These are phyloP conservation scores for Neospermospora avenae DNA, from an alignment of 2,329 filamentous ascomycete genomes.

Conservation along the genomic window DNA sequence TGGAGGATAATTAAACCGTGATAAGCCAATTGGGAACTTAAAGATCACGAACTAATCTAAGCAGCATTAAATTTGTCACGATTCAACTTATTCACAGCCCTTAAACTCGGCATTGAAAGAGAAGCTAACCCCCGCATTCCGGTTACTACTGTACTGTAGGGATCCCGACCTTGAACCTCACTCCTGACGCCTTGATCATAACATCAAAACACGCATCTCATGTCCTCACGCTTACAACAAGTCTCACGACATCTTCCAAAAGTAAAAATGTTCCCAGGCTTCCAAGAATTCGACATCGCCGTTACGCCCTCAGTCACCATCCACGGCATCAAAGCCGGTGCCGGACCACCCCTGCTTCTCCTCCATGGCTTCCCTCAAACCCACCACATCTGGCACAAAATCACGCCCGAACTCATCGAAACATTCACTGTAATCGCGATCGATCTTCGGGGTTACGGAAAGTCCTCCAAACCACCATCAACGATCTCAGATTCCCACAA, in stretches of 20 bases:
- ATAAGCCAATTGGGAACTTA: too few relatives aligned
- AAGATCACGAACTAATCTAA: too few relatives aligned
- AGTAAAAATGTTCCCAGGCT: slow-evolving; percentile 40
- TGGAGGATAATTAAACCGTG: too few relatives aligned
- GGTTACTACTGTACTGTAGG: background rate
- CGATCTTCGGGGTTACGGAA: slow-evolving; percentile 51
- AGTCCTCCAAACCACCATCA: slow-evolving; percentile 44
- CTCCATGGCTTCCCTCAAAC: slow-evolving; percentile 52
- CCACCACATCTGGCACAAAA: slow-evolving; percentile 49
- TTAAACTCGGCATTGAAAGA: background rate
- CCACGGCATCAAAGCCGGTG: slow-evolving; percentile 40
- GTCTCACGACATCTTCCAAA: background rate
- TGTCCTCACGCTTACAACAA: background rate
- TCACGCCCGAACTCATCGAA: slow-evolving; percentile 40
- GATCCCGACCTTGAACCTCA: background rate
- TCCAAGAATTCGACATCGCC: slow-evolving; percentile 40
- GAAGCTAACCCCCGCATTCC: background rate
- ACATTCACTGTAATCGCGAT: slow-evolving; percentile 44
- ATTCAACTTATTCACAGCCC: background rate
- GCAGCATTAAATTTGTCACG: too few relatives aligned
- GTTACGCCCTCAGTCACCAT: slow-evolving; percentile 41
- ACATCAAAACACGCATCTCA: background rate
- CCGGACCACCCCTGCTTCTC: slow-evolving; percentile 42
- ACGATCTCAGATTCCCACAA: slow-evolving; percentile 5
- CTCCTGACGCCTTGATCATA: background rate